Percentiles rank a stretch among this genome's conserved stretches.
Evolutionary conservation across 805 yeast genomes (phyloP).

Genomic region (Saturnispora kantuleensis): DNA sequence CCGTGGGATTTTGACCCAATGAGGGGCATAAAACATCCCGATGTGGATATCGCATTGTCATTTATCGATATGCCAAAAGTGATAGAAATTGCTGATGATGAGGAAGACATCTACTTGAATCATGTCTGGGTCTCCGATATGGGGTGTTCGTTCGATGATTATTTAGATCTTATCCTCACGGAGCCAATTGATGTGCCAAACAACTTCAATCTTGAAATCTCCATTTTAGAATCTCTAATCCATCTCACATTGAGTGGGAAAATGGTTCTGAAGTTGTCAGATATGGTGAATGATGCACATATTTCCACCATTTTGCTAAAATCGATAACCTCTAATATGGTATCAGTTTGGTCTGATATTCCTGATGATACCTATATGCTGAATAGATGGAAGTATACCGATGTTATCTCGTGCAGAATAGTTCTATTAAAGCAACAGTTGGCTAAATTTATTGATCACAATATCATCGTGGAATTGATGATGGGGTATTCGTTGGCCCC

Average conservation of each 20-base stretch:
- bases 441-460: neutral
- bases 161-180: neutral
- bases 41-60: conserved; percentile 2
- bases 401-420: neutral
- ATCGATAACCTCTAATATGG: neutral
- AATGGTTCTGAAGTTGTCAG: neutral
- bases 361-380: neutral
- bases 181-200: neutral
- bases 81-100: neutral
- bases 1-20: conserved; percentile 1
- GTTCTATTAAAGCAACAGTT: neutral
- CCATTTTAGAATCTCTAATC: neutral
- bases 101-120: neutral
- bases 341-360: neutral
- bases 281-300: neutral
- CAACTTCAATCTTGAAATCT: neutral
- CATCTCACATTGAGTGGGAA: neutral
- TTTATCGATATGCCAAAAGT: neutral
- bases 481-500: too few species aligned
- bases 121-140: conserved; percentile 2
- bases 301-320: neutral
- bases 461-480: neutral
- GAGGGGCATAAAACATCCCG: neutral
- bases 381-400: conserved; percentile 1
- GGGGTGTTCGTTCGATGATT: conserved; percentile 4